These are phyloP conservation scores for Phytophthora citrophthora DNA, from an alignment of 352 stramenopile species.

Conservation along the genomic window DNA sequence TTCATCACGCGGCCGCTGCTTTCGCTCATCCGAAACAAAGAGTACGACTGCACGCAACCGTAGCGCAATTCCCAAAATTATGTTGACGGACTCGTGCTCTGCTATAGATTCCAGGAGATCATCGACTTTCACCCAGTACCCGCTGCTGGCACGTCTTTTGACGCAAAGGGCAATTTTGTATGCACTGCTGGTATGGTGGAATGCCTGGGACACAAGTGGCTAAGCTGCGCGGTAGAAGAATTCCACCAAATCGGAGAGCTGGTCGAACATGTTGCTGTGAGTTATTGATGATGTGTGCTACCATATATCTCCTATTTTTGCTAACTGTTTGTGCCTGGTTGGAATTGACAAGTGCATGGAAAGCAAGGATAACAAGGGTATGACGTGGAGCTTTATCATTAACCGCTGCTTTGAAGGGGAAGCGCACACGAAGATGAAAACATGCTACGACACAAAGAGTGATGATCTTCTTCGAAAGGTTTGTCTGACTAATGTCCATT, in stretches of 20 bases:
- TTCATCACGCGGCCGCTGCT: constrained; percentile 74
- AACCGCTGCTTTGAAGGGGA: constrained; percentile 67
- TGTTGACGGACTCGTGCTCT: background rate
- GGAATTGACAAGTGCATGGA: constrained; percentile 59
- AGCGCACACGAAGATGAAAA: constrained; percentile 55
- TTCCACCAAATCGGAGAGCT: constrained; percentile 67
- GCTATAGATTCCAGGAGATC: constrained; percentile 69
- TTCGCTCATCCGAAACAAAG: constrained; percentile 61
- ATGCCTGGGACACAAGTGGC: constrained; percentile 80
- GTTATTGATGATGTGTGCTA: constrained; percentile 4
- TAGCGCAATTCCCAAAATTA: too few species aligned
- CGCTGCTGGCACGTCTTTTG: constrained; percentile 67
- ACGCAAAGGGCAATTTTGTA: constrained; percentile 66
- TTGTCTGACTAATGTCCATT: background rate
- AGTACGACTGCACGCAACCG: constrained; percentile 32
- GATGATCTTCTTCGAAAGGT: constrained; percentile 65
- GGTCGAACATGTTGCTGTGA: constrained; percentile 67
- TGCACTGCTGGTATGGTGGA: constrained; percentile 75
- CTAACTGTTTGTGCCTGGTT: constrained; percentile 11
- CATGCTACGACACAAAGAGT: constrained; percentile 70
- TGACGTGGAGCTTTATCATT: constrained; percentile 71
- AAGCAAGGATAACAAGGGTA: constrained; percentile 78
- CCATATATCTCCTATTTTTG: background rate
- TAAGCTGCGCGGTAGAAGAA: constrained; percentile 77
- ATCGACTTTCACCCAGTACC: constrained; percentile 74